Base-by-base conservation (phyloP, 139 green algal species). In the Coelastrella sp. region DNA sequence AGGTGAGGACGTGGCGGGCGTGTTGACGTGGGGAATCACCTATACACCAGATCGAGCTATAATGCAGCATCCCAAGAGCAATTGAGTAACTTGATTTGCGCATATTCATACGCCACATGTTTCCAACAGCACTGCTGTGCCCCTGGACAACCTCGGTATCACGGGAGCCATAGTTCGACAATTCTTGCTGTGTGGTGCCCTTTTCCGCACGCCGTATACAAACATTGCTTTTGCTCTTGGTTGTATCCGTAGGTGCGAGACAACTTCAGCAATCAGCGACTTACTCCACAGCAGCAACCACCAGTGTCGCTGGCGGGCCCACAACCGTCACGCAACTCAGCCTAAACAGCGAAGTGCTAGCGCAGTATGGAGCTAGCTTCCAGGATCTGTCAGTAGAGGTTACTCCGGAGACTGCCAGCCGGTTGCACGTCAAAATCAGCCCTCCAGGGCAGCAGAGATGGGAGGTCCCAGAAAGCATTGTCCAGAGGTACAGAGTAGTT, bases 401-500 rank as follows among this genome's bases (percentile, higher is more conserved):
- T 0, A 83, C 73, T 22, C 85, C 85, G 19, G 85, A 90, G 73
- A 84, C 85, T 16, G 11, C 85, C 71, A 80, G 32, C 58, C n/a
- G 85, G 32, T 60, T 90, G 85, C 85, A 84, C 13, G 74, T 90
- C 20, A 90, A 80, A n/a, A 64, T 90, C 5, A 60, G 32, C 5
- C 85, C 85, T n/a, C 16, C 57, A 14, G 85, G 85, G 2, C 20
- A 73, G 22, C 73, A 74, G 23, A 61, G 85, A 47, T 90, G 85
- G 85, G 73, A 90, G 23, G 85, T 90, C 32, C 85, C 85, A 73
- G 73, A 90, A 22, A 74, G 57, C 20, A 60, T 89, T 4, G 73
- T 89, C 3, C 57, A 58, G 59, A 89, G 85, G 85, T 89, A 54
- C 14, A 32, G 11, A 17, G 16, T 57, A 23, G 22, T 10, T 32